Evolutionary conservation across 2,329 filamentous ascomycete genomes (phyloP), one percentile per base, ranked within the genome.

Genomic region (Microdochium paspali): DNA sequence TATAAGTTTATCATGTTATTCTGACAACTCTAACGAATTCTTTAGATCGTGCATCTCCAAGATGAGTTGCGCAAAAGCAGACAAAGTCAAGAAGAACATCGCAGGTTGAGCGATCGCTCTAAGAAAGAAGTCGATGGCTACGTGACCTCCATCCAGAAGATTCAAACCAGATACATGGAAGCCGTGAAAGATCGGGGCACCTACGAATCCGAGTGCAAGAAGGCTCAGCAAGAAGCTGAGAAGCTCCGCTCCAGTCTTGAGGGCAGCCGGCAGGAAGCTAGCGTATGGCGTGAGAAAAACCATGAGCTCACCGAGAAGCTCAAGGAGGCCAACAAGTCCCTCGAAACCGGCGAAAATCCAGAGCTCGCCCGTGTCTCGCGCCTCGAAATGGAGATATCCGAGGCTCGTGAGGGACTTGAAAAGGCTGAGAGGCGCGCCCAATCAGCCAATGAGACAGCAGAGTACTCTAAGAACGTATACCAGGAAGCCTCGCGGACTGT

Each of bases 381-480:
- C 4, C 58, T 72, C 24, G 64, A 70, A 15, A 61, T 65, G 44
- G 58, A 66, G 13, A 62, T 74, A 3, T 58, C 59, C 2, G 69
- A 72, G 32, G 61, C 63, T 1, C 65, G 65, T 20, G 57, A 66
- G 4, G 66, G 67, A 46, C 63, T 67, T 4, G 61, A 69, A 3
- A 50, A 55, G 5, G 56, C 70, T 3, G 65, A 73, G 52, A 69
- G 68, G 55, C 68, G 65, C 46, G 30, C 63, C 2, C 51, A 54
- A 3, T 54, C 54, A 13, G 51, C 61, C 1, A 63, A 74, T 24
- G 67, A 66, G 13, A 76, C 81, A 3, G 65, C 73, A 24, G 76
- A 80, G 2, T 87, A 81, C 55, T 66, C 72, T 12, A 73, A 77
- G 46, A 68, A 70, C 3, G 66, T 73, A 10, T 87, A 85, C 55